Evolutionary conservation across 306 rosid species (phyloP).

Genomic region (Fagus crenata): DNA sequence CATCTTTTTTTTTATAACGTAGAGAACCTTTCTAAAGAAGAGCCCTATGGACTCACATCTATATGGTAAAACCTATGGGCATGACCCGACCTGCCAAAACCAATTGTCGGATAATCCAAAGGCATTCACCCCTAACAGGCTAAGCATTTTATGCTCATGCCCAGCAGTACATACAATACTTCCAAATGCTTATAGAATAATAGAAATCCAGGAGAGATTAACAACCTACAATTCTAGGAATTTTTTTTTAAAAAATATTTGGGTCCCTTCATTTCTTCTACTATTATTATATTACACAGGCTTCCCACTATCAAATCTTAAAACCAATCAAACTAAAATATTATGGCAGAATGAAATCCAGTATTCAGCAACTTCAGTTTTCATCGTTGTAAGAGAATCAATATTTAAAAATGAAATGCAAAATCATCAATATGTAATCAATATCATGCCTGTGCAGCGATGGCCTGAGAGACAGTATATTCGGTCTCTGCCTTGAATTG

Average conservation of each 20-base stretch:
- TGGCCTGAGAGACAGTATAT: conserved; percentile 93
- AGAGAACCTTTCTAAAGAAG: too few relatives aligned
- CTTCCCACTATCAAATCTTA: background rate
- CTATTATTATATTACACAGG: background rate
- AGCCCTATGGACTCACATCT: too few relatives aligned
- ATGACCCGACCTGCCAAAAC: too few relatives aligned
- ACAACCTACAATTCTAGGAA: background rate
- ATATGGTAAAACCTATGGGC: too few relatives aligned
- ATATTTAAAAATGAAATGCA: conserved; percentile 7
- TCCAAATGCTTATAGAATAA: background rate
- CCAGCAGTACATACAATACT: background rate
- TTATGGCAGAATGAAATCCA: conserved; percentile 12
- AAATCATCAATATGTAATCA: conserved; percentile 21
- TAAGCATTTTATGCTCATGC: too few relatives aligned
- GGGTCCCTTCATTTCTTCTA: background rate
- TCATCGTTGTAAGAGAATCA: conserved; percentile 1
- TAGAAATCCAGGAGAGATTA: background rate
- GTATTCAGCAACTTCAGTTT: conserved; percentile 3
- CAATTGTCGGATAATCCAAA: too few relatives aligned
- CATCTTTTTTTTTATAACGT: background rate
- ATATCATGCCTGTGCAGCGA: conserved; percentile 81
- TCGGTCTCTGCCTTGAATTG: conserved; percentile 93
- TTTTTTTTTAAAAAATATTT: background rate
- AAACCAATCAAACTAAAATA: background rate
- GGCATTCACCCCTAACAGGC: too few relatives aligned